Conservation (phyloP, 352 stramenopile genomes). For the Blastocystis sp. region DNA sequence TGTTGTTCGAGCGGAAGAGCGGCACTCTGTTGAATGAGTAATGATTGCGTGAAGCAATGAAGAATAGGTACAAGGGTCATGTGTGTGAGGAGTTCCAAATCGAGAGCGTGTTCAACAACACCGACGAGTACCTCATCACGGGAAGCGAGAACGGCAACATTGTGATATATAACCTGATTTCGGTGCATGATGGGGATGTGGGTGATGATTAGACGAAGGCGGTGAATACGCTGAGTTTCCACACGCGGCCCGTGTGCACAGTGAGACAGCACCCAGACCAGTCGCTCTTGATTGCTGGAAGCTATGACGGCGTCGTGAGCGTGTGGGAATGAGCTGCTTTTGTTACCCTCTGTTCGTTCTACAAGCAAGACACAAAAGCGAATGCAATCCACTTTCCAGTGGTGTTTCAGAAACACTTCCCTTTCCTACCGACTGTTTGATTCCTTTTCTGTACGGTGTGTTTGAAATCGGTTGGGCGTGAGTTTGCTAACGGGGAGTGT, state of each 20-base stretch:
- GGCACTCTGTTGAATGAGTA: conserved; percentile 48
- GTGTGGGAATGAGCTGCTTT: conserved; percentile 59
- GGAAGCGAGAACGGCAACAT: conserved; percentile 57
- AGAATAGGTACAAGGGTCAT: conserved; percentile 42
- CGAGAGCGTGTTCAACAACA: conserved; percentile 64
- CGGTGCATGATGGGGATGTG: neutral
- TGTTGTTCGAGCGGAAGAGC: conserved; percentile 24
- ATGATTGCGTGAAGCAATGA: too few species aligned
- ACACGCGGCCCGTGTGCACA: conserved; percentile 14
- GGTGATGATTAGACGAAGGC: neutral
- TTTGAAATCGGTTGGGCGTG: neutral
- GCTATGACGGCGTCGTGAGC: conserved; percentile 25
- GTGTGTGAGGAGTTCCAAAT: conserved; percentile 43
- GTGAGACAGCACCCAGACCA: conserved; percentile 14
- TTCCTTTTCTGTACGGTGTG: conserved; percentile 17
- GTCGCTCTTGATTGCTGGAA: conserved; percentile 3
- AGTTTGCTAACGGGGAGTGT: neutral
- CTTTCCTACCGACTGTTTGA: neutral
- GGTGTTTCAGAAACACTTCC: neutral
- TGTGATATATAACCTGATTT: conserved; percentile 58
- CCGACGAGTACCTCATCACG: conserved; percentile 58
- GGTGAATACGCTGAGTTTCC: conserved; percentile 16
- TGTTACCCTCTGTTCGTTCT: neutral
- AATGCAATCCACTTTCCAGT: too few species aligned
- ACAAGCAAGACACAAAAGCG: too few species aligned